These are phyloP conservation scores for Acanthochlamys bracteata DNA, from an alignment of 106 monocot species.

Conservation along the genomic window DNA sequence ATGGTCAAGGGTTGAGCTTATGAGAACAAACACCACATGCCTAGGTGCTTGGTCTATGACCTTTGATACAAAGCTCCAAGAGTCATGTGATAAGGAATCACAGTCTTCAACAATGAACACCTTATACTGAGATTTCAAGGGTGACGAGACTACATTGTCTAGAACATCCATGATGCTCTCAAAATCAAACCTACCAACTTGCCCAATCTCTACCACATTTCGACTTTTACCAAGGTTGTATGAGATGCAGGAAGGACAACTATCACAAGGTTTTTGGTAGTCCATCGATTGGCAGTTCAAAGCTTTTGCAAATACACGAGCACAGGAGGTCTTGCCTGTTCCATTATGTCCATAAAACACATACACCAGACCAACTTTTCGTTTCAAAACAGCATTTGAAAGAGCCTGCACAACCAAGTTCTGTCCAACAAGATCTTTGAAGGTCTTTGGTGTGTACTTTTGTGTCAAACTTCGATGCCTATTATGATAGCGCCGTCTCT, in stretches of 20 bases:
- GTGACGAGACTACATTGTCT: conserved; percentile 10
- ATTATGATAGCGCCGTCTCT: conserved; percentile 4
- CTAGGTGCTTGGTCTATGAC: conserved; percentile 37
- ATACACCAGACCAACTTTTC: conserved; percentile 48
- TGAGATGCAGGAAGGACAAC: conserved; percentile 45
- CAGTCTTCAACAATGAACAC: conserved; percentile 68
- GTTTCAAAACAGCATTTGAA: conserved; percentile 43
- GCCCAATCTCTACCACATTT: conserved; percentile 37
- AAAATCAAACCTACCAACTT: conserved; percentile 28
- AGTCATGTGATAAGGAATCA: conserved; percentile 33
- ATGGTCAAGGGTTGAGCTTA: conserved; percentile 39
- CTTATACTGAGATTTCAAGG: conserved; percentile 21
- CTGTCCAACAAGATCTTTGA: conserved; percentile 63
- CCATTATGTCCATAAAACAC: conserved; percentile 68
- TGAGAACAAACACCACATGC: conserved; percentile 46
- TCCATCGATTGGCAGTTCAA: conserved; percentile 50
- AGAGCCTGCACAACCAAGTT: conserved; percentile 63
- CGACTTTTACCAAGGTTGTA: conserved; percentile 35
- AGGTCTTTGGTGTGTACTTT: conserved; percentile 60
- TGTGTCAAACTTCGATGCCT: conserved; percentile 39
- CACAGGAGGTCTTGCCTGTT: conserved; percentile 73
- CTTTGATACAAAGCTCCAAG: conserved; percentile 41
- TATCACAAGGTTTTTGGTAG: conserved; percentile 52
- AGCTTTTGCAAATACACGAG: conserved; percentile 56
- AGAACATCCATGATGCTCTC: conserved; percentile 24